Evolutionary conservation across 306 rosid species (phyloP).

Genomic region (Urtica urens): DNA sequence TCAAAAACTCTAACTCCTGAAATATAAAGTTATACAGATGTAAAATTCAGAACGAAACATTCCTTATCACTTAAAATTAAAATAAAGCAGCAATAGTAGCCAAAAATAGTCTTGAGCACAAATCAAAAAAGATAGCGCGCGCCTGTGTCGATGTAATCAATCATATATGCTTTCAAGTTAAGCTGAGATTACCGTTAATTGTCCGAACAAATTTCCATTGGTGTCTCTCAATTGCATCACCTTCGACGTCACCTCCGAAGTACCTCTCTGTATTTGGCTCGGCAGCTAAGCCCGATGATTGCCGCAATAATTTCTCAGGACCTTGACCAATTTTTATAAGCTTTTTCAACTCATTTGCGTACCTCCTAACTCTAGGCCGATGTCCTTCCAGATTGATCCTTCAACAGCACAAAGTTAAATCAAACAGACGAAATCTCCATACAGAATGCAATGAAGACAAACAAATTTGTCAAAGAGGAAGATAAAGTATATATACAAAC

Average conservation of each 20-base stretch:
- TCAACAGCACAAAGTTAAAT: conserved; percentile 18
- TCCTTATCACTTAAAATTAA: neutral
- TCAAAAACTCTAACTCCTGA: conserved; percentile 91
- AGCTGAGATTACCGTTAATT: conserved; percentile 48
- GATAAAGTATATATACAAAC: neutral
- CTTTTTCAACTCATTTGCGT: conserved; percentile 64
- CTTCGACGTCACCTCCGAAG: conserved; percentile 43
- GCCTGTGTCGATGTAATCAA: conserved; percentile 2
- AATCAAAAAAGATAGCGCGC: neutral
- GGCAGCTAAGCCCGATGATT: conserved; percentile 35
- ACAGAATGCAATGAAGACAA: conserved; percentile 10
- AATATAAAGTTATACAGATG: conserved; percentile 15
- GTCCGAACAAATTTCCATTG: conserved; percentile 91
- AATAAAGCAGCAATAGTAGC: neutral
- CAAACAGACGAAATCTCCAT: conserved; percentile 1
- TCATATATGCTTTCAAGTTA: conserved; percentile 10
- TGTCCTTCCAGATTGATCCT: conserved; percentile 73
- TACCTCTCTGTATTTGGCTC: conserved; percentile 33
- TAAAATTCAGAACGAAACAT: neutral
- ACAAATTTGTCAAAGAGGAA: neutral
- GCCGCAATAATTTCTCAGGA: conserved; percentile 69
- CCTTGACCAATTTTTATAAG: conserved; percentile 90
- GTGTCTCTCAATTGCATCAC: conserved; percentile 74
- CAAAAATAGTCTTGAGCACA: neutral
- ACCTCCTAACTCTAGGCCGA: conserved; percentile 72